Base-by-base conservation (phyloP, 2,329 filamentous ascomycete species). In the Penicillium sp. region DNA sequence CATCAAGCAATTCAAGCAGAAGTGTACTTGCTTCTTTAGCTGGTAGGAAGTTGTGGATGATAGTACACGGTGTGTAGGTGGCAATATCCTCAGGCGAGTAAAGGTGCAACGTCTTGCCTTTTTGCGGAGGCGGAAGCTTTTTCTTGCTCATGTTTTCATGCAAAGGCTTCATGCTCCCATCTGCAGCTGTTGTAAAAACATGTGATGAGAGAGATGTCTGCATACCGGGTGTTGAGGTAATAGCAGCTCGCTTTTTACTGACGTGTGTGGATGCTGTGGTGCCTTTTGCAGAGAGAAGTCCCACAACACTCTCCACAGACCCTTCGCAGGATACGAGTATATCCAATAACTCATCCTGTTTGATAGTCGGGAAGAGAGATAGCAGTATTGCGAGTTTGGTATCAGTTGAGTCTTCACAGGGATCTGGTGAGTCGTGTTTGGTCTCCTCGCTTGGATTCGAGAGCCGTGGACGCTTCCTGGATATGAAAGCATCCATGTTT, bases 1-100 rank as follows among this genome's bases (percentile, higher is more conserved):
- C 91, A 1, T 82, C 76, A 1, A 97, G 76, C 38, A 97, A 81
- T 71, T 97, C 93, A 33, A 75, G 73, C 0, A 97, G 79, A 13
- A 99, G 80, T 0, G 82, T 80, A 62, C 91, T 88, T 39, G 94
- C 93, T 58, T 89, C 81, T 2, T 87, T 79, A 0, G 81, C 31
- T 0, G 91, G 86, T 0, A 99, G 80, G 66, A 97, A 97, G 68
- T 96, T 94, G 75, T 96, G 92, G 55, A 97, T 86, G 63, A 97
- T 89, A 12, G 90, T 93, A 75, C 93, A 97, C 1, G 94, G 92
- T 0, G 93, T 96, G 69, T 96, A 84, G 25, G 84, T 82, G 49
- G 90, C 89, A 45, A 97, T 85, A 66, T 96, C 92, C 39, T 86
- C 80, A 0, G 93, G 90, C 42, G 90, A 86, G 73, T 89, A 97